These are phyloP conservation scores for Dictyostelium brefeldianum DNA, from an alignment of 78 protist genomes.

Conservation along the genomic window DNA sequence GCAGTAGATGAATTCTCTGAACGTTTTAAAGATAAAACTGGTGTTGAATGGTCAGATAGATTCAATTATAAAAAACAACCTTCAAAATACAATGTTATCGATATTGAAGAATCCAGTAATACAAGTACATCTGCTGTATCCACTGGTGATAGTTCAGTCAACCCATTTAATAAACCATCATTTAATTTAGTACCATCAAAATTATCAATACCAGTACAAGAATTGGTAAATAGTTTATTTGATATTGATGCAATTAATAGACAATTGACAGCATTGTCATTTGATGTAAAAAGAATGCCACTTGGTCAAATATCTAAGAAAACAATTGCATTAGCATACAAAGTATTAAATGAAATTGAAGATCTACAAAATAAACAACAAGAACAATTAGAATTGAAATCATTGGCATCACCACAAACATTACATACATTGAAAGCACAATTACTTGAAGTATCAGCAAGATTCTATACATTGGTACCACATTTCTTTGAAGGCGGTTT, in stretches of 20 bases:
- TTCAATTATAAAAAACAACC: constrained; percentile 31
- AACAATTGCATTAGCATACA: constrained; percentile 81
- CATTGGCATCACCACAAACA: not conserved
- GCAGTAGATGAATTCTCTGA: constrained; percentile 39
- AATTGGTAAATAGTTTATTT: constrained; percentile 54
- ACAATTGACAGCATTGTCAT: constrained; percentile 32
- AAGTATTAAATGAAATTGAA: constrained; percentile 78
- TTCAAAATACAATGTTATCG: constrained; percentile 58
- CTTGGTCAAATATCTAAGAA: constrained; percentile 86
- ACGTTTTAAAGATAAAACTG: constrained; percentile 67
- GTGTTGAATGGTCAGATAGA: constrained; percentile 63
- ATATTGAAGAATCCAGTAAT: constrained; percentile 55
- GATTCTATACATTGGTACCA: constrained; percentile 76
- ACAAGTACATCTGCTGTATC: not conserved
- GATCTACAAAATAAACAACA: not conserved
- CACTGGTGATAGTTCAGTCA: not conserved
- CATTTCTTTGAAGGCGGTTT: constrained; percentile 67
- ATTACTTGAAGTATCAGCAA: constrained; percentile 30
- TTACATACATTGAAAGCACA: not conserved
- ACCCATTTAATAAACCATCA: not conserved
- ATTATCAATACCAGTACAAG: constrained; percentile 19
- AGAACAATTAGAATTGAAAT: not conserved
- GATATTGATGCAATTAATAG: constrained; percentile 68
- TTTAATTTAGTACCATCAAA: not conserved
- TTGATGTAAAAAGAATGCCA: constrained; percentile 89